These are phyloP conservation scores for Stellera chamaejasme DNA, from an alignment of 345 rosid genomes.

Conservation along the genomic window DNA sequence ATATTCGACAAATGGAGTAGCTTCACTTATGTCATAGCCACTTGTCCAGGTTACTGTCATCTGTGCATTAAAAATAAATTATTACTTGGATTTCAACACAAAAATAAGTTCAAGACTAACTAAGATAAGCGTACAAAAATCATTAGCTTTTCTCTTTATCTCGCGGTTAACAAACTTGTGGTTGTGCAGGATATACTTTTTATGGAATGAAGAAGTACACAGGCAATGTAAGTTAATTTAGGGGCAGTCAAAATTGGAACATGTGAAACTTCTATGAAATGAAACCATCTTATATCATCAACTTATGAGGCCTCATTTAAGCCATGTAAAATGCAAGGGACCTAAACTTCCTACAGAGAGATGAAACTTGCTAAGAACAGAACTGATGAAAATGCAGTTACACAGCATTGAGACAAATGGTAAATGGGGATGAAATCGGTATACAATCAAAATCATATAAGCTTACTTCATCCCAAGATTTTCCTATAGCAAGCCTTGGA, in stretches of 20 bases:
- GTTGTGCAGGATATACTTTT: too few species aligned
- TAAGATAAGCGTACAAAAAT: neutral
- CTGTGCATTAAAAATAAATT: conserved; percentile 28
- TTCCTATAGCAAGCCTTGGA: conserved; percentile 90
- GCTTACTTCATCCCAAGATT: conserved; percentile 88
- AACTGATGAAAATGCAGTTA: neutral
- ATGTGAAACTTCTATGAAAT: too few species aligned
- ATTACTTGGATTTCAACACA: neutral
- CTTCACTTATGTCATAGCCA: conserved; percentile 71
- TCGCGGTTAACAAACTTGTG: too few species aligned
- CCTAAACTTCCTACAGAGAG: too few species aligned
- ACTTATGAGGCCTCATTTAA: too few species aligned
- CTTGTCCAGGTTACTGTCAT: conserved; percentile 98
- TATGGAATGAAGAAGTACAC: too few species aligned
- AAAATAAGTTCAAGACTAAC: conserved; percentile 1
- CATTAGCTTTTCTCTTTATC: neutral
- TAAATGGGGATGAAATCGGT: neutral
- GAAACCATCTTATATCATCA: too few species aligned
- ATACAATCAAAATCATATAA: conserved; percentile 3
- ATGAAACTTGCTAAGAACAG: neutral
- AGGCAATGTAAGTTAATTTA: neutral
- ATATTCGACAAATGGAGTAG: conserved; percentile 76
- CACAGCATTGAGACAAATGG: neutral
- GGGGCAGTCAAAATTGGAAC: too few species aligned
- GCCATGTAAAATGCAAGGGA: too few species aligned